Evolutionary conservation across 257 asterid species (phyloP).

Genomic region (Echium plantagineum): DNA sequence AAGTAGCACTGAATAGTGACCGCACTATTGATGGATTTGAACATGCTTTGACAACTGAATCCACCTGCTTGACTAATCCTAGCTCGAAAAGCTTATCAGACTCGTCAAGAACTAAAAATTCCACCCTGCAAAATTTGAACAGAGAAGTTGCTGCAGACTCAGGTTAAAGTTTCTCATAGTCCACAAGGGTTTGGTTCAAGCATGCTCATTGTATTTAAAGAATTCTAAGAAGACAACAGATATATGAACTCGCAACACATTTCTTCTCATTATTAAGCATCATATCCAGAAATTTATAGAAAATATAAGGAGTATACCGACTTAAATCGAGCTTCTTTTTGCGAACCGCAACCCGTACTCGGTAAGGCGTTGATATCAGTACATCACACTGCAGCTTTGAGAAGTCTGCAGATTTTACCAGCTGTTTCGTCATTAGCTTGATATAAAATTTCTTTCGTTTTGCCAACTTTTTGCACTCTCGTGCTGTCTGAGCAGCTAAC

Average conservation of each 20-base stretch:
- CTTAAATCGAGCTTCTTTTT: slow-evolving; percentile 85
- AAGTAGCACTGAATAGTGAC: slow-evolving; percentile 82
- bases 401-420: slow-evolving; percentile 67
- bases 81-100: slow-evolving; percentile 87
- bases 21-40: slow-evolving; percentile 81
- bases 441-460: slow-evolving; percentile 72
- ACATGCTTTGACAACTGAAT: slow-evolving; percentile 90
- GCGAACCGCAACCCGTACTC: slow-evolving; percentile 57
- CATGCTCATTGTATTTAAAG: neutral
- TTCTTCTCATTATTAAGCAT: too few relatives aligned
- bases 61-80: slow-evolving; percentile 83
- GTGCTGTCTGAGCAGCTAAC: slow-evolving; percentile 92
- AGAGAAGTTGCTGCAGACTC: too few relatives aligned
- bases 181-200: neutral
- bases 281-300: too few relatives aligned
- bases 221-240: too few relatives aligned
- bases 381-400: slow-evolving; percentile 79
- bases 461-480: slow-evolving; percentile 82
- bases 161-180: too few relatives aligned
- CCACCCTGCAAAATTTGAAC: slow-evolving; percentile 48
- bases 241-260: too few relatives aligned
- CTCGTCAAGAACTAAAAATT: slow-evolving; percentile 84
- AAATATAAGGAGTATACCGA: slow-evolving; percentile 42
- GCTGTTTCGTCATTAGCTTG: slow-evolving; percentile 85
- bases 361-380: slow-evolving; percentile 79